A percentile compares a stretch with the other conserved stretches of the same genome.
Conservation (phyloP, 2,329 filamentous ascomycete species). For the Dactylellina cionopaga region DNA sequence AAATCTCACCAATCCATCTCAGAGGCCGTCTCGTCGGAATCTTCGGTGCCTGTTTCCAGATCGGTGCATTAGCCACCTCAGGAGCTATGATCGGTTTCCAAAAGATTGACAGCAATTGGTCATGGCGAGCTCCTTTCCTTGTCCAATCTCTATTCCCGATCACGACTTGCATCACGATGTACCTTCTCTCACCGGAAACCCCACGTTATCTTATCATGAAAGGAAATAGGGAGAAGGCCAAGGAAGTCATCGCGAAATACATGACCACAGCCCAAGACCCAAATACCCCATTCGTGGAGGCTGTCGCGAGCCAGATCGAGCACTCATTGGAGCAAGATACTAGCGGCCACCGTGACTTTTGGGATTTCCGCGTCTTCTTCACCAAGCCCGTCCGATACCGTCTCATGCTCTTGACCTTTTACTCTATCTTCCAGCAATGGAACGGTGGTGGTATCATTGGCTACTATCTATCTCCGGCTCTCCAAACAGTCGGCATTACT, state of each 20-base stretch:
- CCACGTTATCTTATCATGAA: slow-evolving; percentile 60
- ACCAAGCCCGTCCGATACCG: slow-evolving; percentile 63
- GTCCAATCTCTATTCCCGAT: slow-evolving; percentile 65
- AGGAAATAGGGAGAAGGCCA: slow-evolving; percentile 59
- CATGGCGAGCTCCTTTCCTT: slow-evolving; percentile 62
- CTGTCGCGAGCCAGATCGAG: slow-evolving; percentile 63
- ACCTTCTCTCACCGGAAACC: slow-evolving; percentile 60
- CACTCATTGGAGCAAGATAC: slow-evolving; percentile 62
- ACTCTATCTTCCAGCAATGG: slow-evolving; percentile 65
- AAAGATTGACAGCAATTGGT: slow-evolving; percentile 60
- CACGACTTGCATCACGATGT: slow-evolving; percentile 63
- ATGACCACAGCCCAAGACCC: slow-evolving; percentile 62
- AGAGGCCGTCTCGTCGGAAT: slow-evolving; percentile 64
- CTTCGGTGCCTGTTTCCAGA: slow-evolving; percentile 64
- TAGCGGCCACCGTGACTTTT: slow-evolving; percentile 60
- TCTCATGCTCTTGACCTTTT: slow-evolving; percentile 63
- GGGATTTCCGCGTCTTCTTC: slow-evolving; percentile 65
- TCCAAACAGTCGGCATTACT: slow-evolving; percentile 63
- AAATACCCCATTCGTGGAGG: slow-evolving; percentile 62
- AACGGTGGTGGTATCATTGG: slow-evolving; percentile 64
- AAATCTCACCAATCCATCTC: slow-evolving; percentile 57
- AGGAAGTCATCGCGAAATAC: slow-evolving; percentile 60
- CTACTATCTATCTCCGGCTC: slow-evolving; percentile 61
- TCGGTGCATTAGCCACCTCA: slow-evolving; percentile 62
- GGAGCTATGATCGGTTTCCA: slow-evolving; percentile 63